Conservation (phyloP, 2,329 filamentous ascomycete species). For the Didymella segeticola region DNA sequence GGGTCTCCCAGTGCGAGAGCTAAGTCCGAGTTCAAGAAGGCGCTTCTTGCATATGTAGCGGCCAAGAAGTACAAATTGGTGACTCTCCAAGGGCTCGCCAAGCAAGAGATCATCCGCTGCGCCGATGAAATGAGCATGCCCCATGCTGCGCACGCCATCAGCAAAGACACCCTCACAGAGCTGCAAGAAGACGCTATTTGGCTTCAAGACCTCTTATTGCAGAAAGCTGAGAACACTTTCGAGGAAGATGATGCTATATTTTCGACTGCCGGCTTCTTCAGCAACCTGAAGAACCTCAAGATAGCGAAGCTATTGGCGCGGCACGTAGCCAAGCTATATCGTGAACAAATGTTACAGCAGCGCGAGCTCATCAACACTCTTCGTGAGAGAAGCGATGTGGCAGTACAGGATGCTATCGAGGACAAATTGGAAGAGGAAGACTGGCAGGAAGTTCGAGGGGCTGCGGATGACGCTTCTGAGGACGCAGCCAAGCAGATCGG, state of each 20-base stretch:
- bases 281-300: not conserved
- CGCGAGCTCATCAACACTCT: too few relatives aligned
- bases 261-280: not conserved
- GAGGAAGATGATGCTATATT: not conserved
- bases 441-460: too few relatives aligned
- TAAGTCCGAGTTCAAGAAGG: not conserved
- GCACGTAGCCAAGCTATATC: not conserved
- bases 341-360: not conserved
- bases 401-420: too few relatives aligned
- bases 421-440: too few relatives aligned
- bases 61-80: not conserved
- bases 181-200: not conserved
- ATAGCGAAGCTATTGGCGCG: not conserved
- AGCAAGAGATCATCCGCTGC: not conserved
- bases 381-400: too few relatives aligned
- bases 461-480: too few relatives aligned
- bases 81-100: not conserved
- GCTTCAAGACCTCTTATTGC: constrained; percentile 1
- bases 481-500: too few relatives aligned
- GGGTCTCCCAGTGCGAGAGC: too few relatives aligned
- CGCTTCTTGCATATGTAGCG: not conserved
- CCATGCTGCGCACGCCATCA: not conserved
- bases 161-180: not conserved
- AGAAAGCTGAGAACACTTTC: constrained; percentile 1
- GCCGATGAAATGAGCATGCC: not conserved